Conservation (phyloP, 345 rosid genomes). For the Dovyalis caffra region DNA sequence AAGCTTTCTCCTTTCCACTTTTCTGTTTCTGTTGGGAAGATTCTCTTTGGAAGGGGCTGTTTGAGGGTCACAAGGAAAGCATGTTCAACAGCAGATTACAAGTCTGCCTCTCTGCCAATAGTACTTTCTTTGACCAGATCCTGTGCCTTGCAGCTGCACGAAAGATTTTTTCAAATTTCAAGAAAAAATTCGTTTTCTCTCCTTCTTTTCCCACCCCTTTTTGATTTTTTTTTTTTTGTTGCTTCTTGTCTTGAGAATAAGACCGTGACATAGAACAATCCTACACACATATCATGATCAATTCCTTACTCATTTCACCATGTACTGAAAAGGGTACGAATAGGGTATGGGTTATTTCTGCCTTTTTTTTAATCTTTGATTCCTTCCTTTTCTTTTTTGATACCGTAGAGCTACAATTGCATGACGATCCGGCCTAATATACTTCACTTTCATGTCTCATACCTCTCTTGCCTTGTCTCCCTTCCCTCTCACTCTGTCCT, state of each 20-base stretch:
- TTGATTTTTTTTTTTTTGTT: constrained; percentile 14
- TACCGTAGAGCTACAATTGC: constrained; percentile 28
- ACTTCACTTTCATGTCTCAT: constrained; percentile 17
- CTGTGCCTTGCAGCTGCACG: constrained; percentile 47
- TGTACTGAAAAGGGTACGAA: constrained; percentile 28
- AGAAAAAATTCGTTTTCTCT: constrained; percentile 1
- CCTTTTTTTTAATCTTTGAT: constrained; percentile 22
- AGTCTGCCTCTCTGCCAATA: constrained; percentile 26
- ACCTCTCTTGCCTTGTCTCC: constrained; percentile 20
- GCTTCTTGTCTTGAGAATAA: constrained; percentile 17
- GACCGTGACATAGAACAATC: constrained; percentile 33
- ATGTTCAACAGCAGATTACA: constrained; percentile 41
- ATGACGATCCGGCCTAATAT: constrained; percentile 25
- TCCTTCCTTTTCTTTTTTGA: constrained; percentile 25
- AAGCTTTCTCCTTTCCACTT: neutral
- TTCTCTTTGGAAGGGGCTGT: constrained; percentile 26
- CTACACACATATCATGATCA: constrained; percentile 11
- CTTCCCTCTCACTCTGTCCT: constrained; percentile 8
- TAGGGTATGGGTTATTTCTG: constrained; percentile 26
- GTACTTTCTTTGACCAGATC: constrained; percentile 83
- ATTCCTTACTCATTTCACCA: constrained; percentile 20
- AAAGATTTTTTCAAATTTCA: constrained; percentile 23
- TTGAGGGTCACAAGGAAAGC: constrained; percentile 58
- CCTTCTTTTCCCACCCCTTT: neutral
- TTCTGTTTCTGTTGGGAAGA: constrained; percentile 17